Conservation (phyloP, 2,329 filamentous ascomycete species). For the Alternaria sp. region DNA sequence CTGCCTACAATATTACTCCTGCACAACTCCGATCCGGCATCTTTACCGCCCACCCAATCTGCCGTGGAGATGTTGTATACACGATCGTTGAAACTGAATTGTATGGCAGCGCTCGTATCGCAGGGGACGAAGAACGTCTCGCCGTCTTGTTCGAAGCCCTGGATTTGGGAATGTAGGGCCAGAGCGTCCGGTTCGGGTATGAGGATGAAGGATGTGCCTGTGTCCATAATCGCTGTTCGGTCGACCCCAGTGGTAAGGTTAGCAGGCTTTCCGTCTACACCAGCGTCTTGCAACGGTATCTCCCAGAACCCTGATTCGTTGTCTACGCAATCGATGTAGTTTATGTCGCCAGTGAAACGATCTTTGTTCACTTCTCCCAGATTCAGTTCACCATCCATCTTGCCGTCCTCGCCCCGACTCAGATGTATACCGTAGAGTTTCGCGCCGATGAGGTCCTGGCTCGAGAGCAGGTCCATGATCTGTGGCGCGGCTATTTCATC, state of each 20-base stretch:
- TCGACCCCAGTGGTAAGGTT: constrained; percentile 45
- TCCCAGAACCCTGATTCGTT: constrained; percentile 70
- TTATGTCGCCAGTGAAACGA: constrained; percentile 72
- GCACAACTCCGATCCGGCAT: constrained; percentile 49
- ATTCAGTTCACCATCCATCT: constrained; percentile 76
- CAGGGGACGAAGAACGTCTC: constrained; percentile 77
- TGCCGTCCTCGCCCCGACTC: constrained; percentile 68
- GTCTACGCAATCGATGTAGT: constrained; percentile 65
- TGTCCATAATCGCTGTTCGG: constrained; percentile 77
- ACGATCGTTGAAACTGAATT: constrained; percentile 71
- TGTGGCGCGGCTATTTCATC: constrained; percentile 62
- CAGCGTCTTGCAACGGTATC: constrained; percentile 70
- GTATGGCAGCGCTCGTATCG: constrained; percentile 65
- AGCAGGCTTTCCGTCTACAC: constrained; percentile 63
- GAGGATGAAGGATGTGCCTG: constrained; percentile 81
- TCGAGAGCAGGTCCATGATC: constrained; percentile 68
- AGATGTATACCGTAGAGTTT: constrained; percentile 77
- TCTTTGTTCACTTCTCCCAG: constrained; percentile 74
- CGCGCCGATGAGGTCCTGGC: constrained; percentile 63
- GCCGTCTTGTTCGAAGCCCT: constrained; percentile 64
- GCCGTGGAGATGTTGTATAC: constrained; percentile 70
- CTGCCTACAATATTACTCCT: constrained; percentile 77
- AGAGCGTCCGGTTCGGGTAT: constrained; percentile 71
- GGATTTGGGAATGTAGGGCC: constrained; percentile 71
- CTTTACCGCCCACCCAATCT: constrained; percentile 70